Evolutionary conservation across 768 basidiomycete genomes (phyloP), one percentile per base, ranked within the genome.

Genomic region (Amanita inopinata): DNA sequence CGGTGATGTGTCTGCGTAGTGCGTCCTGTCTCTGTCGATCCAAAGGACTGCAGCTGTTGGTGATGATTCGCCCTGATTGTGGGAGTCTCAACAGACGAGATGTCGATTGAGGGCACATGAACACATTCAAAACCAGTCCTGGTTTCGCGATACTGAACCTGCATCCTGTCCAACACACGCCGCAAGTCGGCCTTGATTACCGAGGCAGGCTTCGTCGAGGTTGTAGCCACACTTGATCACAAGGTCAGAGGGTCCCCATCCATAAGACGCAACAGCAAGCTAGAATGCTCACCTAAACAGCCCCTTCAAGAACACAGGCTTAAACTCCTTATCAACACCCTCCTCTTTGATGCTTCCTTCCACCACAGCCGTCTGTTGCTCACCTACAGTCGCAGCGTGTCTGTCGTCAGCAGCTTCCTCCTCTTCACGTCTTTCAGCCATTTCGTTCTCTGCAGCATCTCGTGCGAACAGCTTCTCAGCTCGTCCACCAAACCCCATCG

Each of bases 41-140:
- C 71, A 17, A 53, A 50, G 17, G 59, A 61, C 2, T 78, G 75
- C 3, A 66, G 57, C 54, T 59, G 66, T 43, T 62, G 68, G 24
- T 52, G 62, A 43, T 61, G 65, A 45, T 46, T 18, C 52, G 49
- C 49, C 56, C 14, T 59, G 46, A 33, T 45, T 3, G 57, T 49
- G 7, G 64, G 49, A 1, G 51, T 49, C 7, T 77, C 73, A 9
- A 94, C 70, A 10, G 88, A 83, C 3, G 83, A 71, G 7, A 97
- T 63, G 56, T 96, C 92, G 59, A 98, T 97, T 20, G 89, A 92
- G 0, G 94, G 94, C 22, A 87, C 62, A 58, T 99, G 91, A 17
- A 94, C 86, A 64, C 96, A 99, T 59, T 99, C 94, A 58, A 90
- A 98, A 2, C 94, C 96, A 45, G 78, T 70, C 62, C 82, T 87